A percentile compares a stretch with the other conserved stretches of the same genome.
Conservation (phyloP, 768 basidiomycete species). For the Lactarius pseudohatsudake region DNA sequence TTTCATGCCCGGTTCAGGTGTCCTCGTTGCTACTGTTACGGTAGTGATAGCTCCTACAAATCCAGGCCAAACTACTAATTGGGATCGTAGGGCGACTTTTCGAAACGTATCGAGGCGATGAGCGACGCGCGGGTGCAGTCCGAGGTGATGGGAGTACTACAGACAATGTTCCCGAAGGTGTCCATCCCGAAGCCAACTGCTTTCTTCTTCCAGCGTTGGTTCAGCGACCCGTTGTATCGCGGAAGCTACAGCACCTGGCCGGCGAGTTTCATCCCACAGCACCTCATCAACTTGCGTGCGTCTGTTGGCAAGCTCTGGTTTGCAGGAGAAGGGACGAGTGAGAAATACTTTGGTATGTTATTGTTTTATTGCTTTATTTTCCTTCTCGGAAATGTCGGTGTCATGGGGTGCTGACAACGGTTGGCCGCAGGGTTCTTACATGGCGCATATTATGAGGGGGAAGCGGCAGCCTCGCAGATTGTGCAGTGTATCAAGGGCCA, state of each 20-base stretch:
- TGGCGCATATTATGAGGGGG: slow-evolving; percentile 37
- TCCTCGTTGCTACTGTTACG: slow-evolving; percentile 51
- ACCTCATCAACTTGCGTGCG: slow-evolving; percentile 53
- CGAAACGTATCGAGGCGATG: slow-evolving; percentile 55
- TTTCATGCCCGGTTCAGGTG: slow-evolving; percentile 59
- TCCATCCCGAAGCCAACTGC: slow-evolving; percentile 52
- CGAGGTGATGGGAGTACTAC: slow-evolving; percentile 55
- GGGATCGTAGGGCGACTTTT: slow-evolving; percentile 51
- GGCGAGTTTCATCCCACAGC: slow-evolving; percentile 49
- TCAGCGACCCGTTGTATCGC: slow-evolving; percentile 48
- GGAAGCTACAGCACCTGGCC: slow-evolving; percentile 70
- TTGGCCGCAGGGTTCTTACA: slow-evolving; percentile 32
- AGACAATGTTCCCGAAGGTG: slow-evolving; percentile 53
- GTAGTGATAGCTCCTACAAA: slow-evolving; percentile 39
- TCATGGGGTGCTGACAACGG: not conserved
- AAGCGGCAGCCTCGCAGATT: slow-evolving; percentile 28
- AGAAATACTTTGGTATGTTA: slow-evolving; percentile 52
- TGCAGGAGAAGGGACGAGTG: slow-evolving; percentile 58
- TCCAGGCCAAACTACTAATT: not conserved
- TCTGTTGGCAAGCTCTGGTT: slow-evolving; percentile 56
- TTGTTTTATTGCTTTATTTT: slow-evolving; percentile 11
- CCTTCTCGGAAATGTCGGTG: not conserved
- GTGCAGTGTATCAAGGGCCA: slow-evolving; percentile 32
- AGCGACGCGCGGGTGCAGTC: slow-evolving; percentile 46
- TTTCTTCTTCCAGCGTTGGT: slow-evolving; percentile 55